These are phyloP conservation scores for Hypoxylon sp. DNA, from an alignment of 2,329 filamentous ascomycete species.

Conservation along the genomic window DNA sequence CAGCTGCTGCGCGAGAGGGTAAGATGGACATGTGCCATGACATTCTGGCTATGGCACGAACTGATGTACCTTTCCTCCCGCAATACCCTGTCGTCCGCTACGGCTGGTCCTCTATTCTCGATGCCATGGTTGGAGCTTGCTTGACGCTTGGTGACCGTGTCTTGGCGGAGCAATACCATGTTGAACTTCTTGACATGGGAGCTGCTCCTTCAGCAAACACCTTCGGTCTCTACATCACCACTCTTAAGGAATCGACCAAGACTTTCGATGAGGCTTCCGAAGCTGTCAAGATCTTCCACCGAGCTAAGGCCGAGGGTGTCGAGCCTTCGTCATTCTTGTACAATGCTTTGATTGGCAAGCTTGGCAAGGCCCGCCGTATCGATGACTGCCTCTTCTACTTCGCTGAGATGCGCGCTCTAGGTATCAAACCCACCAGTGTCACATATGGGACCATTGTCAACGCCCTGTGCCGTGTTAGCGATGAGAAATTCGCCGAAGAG, in stretches of 20 bases:
- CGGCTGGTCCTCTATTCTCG: conserved; percentile 95
- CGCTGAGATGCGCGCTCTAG: conserved; percentile 92
- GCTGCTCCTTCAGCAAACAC: conserved; percentile 95
- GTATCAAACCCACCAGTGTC: conserved; percentile 95
- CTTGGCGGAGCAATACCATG: conserved; percentile 87
- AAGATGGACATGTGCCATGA: conserved; percentile 87
- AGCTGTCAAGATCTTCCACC: conserved; percentile 96
- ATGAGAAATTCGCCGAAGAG: conserved; percentile 97
- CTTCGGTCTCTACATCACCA: conserved; percentile 99
- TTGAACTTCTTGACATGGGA: conserved; percentile 91
- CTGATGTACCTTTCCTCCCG: conserved; percentile 85
- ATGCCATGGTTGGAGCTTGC: conserved; percentile 95
- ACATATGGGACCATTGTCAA: conserved; percentile 99
- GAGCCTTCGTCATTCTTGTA: conserved; percentile 97
- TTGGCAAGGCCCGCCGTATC: conserved; percentile 96
- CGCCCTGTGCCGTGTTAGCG: conserved; percentile 94
- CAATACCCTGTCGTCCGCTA: conserved; percentile 91
- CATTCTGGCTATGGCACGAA: conserved; percentile 87
- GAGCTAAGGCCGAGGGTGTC: conserved; percentile 91
- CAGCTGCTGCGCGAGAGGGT: conserved; percentile 85
- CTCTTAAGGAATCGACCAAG: conserved; percentile 95
- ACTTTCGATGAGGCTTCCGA: conserved; percentile 98
- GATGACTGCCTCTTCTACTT: conserved; percentile 99
- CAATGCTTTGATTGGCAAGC: conserved; percentile 97
- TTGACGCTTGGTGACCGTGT: conserved; percentile 84